These are phyloP conservation scores for Penicillium nordicum DNA, from an alignment of 2,329 filamentous ascomycete genomes.

Conservation along the genomic window DNA sequence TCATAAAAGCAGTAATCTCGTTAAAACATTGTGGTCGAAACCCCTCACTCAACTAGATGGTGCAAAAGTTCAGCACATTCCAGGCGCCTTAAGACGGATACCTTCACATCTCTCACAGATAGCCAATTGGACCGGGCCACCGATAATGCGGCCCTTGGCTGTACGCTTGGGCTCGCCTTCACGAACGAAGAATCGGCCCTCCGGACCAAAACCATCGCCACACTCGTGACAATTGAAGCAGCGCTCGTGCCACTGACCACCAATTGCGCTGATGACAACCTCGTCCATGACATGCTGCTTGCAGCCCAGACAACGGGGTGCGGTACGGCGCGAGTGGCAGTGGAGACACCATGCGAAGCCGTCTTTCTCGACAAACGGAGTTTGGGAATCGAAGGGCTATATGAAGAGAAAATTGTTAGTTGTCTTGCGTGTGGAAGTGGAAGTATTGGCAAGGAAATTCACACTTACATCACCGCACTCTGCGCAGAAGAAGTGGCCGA, in stretches of 20 bases:
- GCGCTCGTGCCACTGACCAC: slow-evolving; percentile 86
- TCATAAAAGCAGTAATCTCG: slow-evolving; percentile 11
- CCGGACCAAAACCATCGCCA: slow-evolving; percentile 54
- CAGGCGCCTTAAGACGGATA: slow-evolving; percentile 57
- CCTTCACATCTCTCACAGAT: slow-evolving; percentile 63
- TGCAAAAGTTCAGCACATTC: slow-evolving; percentile 18
- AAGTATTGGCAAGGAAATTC: not conserved
- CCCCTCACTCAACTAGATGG: not conserved
- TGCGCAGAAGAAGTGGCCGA: slow-evolving; percentile 97
- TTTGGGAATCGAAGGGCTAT: slow-evolving; percentile 56
- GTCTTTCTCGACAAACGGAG: slow-evolving; percentile 94
- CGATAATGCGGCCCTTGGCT: slow-evolving; percentile 46
- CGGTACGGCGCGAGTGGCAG: slow-evolving; percentile 88
- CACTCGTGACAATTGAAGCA: slow-evolving; percentile 83
- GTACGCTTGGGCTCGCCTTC: slow-evolving; percentile 50
- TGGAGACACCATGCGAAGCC: slow-evolving; percentile 95
- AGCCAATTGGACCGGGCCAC: slow-evolving; percentile 52
- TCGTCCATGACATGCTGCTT: slow-evolving; percentile 81
- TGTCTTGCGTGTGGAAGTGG: slow-evolving; percentile 1
- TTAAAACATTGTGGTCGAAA: not conserved
- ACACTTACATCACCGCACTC: slow-evolving; percentile 77
- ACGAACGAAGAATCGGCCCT: slow-evolving; percentile 62
- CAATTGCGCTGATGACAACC: slow-evolving; percentile 82
- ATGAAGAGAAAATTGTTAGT: slow-evolving; percentile 5
- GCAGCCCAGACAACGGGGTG: slow-evolving; percentile 84